Base-by-base conservation (phyloP, 176 grass and related monocot genomes). In the Hordeum vulgare region DNA sequence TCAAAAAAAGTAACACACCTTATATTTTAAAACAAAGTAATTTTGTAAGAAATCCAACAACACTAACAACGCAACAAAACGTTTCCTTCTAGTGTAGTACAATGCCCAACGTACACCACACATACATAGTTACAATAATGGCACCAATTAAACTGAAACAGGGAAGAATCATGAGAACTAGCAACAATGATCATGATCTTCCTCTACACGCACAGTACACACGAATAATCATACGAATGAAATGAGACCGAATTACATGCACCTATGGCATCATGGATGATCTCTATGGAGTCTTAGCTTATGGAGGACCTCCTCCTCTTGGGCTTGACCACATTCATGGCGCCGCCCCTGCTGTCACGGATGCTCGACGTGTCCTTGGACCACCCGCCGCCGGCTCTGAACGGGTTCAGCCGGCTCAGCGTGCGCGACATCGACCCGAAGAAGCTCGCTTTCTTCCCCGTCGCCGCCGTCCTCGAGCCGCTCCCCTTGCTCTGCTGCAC, bases 331-430 rank as follows among this genome's bases (percentile, higher is more conserved):
- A 37, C 60, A 1, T 67, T 63, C 44, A 11, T 63, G 5, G 71
- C 63, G 36, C 67, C 39, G 49, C 21, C 25, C 2, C 35, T 68
- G 5, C 37, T 21, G 17, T 70, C 64, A 27, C n/a, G 53, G 24
- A 94, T 64, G 77, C 81, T 86, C 3, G 42, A 85, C 47, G 92
- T 94, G 57, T 97, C 92, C 68, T 93, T 93, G 15, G 88, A 79
- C 86, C 79, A 65, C 72, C 75, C 67, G 24, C 23, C 35, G n/a
- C 81, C 83, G n/a, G 81, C 80, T 66, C 25, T 97, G 76, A 97
- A 97, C 66, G 94, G 94, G 75, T 97, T 97, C 2, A 97, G 87
- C 88, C 88, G 81, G 73, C 88, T 91, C 25, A 97, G 72, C 20
- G 84, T 92, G 74, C 88, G 84, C 7, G 94, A 94, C 49, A 97